Evolutionary conservation across 768 basidiomycete species (phyloP), one percentile per base, ranked within the genome.

Genomic region (Calocybe indica): DNA sequence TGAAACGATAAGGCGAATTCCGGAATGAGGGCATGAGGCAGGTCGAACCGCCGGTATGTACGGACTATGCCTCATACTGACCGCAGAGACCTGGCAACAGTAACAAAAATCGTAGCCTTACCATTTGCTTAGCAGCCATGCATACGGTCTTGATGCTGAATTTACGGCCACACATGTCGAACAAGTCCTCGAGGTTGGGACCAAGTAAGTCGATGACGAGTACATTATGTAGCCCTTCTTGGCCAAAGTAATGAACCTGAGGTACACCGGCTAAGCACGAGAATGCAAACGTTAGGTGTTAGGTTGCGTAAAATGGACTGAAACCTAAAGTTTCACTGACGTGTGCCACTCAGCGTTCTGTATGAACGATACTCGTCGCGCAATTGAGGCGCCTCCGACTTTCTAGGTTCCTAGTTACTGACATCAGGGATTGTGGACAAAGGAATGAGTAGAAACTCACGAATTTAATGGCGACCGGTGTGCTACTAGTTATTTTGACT

Each of bases 61-160:
- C 50, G 50, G 49, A 42, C 11, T 5, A 39, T 12, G 33, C 22
- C 40, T 37, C 36, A 7, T 7, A 44, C 43, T 7, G 5, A 10
- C 43, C 13, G 12, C 22, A 38, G 11, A 32, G 41, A 46, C 45
- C 14, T 32, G 33, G 14, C 30, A 36, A 36, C 28, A 34, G 22
- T 37, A 28, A 43, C 37, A 29, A 39, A 40, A 44, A 11, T 40
- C 47, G 40, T 34, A 31, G 11, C 66, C 83, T 65, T 53, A 94
- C 95, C 95, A 98, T 99, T 67, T 99, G 96, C 68, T 89, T 97
- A 12, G 96, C 96, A 44, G 91, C 88, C 95, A 99, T 92, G 63
- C 92, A 96, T 28, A 97, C 95, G 0, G 95, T 98, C 79, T 99
- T 99, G 66, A 95, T 84, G 45, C 82, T 82, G 70, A 98, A 99